Base-by-base conservation (phyloP, 1,284 basidiomycete species). In the Tilletiopsis washingtonensis region DNA sequence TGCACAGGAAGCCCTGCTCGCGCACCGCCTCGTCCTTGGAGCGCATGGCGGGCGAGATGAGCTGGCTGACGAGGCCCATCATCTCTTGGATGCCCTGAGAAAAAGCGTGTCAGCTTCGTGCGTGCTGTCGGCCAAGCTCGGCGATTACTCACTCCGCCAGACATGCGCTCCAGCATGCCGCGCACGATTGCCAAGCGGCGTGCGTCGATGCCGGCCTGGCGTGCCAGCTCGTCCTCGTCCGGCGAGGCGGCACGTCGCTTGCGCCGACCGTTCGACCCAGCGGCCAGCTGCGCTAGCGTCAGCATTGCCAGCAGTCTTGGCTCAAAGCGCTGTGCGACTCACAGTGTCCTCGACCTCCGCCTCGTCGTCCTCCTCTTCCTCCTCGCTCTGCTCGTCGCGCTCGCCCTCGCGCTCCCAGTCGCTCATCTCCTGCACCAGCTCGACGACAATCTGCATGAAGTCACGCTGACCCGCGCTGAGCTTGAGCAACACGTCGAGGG, bases 391-490 rank as follows among this genome's bases (percentile, higher is more conserved):
- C 40, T 68, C 74, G 25, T 64, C 68, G 43, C 57, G 75, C 7
- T 46, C 47, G 4, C 39, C 48, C n/a, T 45, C 43, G 17, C 46
- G 24, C 23, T 41, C 59, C 58, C 59, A 20, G 48, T 53, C 38
- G 19, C 60, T 62, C 7, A 71, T 60, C 12, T 57, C 64, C 46
- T 91, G 85, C 3, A 96, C 84, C 20, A 94, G 84, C 66, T 98
- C 93, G 20, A 97, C 91, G 2, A 96, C 84, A 25, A 98, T 82
- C 1, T 89, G 84, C 70, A 97, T 90, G 43, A 97, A 80, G 70
- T 97, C 93, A 11, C 84, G 79, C 75, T 98, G 91, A 26, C 81
- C 85, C 3, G 86, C 81, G 26, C 86, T 83, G 29, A 96, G 84
- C 64, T 83, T 84, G 57, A 84, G 81, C 41, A 98, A 77, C 9